These are phyloP conservation scores for Geranomyces michiganensis DNA, from an alignment of 192 early-diverging fungal genomes.

Conservation along the genomic window DNA sequence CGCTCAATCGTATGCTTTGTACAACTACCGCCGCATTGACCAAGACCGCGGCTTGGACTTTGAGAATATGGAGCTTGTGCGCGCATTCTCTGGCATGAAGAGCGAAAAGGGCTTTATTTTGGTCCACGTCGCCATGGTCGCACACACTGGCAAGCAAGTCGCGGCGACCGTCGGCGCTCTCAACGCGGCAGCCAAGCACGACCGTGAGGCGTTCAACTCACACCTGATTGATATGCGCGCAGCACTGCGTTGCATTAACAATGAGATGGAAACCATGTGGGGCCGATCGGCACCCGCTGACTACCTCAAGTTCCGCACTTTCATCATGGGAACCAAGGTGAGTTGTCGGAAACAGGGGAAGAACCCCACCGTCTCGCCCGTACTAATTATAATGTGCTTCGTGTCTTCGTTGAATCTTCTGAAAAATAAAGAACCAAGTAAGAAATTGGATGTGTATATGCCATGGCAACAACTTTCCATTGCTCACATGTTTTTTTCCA, in stretches of 20 bases:
- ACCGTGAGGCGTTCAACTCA: slow-evolving; percentile 67
- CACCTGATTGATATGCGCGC: slow-evolving; percentile 58
- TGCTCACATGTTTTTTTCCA: slow-evolving; percentile 23
- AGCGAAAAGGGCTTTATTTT: slow-evolving; percentile 84
- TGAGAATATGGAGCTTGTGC: slow-evolving; percentile 77
- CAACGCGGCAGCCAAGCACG: slow-evolving; percentile 47
- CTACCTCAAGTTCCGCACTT: slow-evolving; percentile 88
- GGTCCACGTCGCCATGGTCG: slow-evolving; percentile 88
- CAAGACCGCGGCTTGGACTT: slow-evolving; percentile 52
- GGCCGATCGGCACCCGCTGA: slow-evolving; percentile 64
- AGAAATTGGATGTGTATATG: no score
- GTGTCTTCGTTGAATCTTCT: no score
- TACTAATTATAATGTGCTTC: slow-evolving; percentile 2
- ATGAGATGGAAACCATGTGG: slow-evolving; percentile 82
- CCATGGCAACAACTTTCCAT: no score
- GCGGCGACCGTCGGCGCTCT: slow-evolving; percentile 63
- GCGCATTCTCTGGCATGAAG: slow-evolving; percentile 73
- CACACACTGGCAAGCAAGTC: slow-evolving; percentile 70
- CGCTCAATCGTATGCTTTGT: slow-evolving; percentile 66
- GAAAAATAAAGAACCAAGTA: slow-evolving; percentile 1
- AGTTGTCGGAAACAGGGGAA: no score
- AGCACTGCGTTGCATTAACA: slow-evolving; percentile 72
- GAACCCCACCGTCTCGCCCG: no score
- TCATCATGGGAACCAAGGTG: slow-evolving; percentile 78
- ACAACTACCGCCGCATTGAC: slow-evolving; percentile 82